A percentile compares a stretch with the other conserved stretches of the same genome.
Conservation (phyloP, 108 stramenopile species). For the Seminavis robusta region DNA sequence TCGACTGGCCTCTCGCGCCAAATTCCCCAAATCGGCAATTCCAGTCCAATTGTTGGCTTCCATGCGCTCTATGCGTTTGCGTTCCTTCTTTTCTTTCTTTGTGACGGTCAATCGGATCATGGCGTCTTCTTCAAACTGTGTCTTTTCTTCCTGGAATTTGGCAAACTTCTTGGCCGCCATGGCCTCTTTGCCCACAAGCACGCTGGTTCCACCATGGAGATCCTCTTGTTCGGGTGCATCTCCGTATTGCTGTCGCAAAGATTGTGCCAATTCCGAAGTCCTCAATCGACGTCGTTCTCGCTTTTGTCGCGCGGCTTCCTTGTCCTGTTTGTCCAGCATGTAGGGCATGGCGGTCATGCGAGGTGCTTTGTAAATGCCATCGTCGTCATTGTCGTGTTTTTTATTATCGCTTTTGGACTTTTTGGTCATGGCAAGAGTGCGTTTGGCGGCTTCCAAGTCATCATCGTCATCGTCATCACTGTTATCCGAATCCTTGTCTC, state of each 20-base stretch:
- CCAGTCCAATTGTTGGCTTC: constrained; percentile 76
- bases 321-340: constrained; percentile 48
- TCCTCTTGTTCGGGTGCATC: constrained; percentile 88
- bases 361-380: constrained; percentile 69
- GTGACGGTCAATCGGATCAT: constrained; percentile 76
- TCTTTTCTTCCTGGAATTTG: constrained; percentile 59
- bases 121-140: constrained; percentile 70
- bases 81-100: constrained; percentile 80
- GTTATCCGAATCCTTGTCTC: constrained; percentile 13
- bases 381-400: neutral
- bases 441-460: constrained; percentile 40
- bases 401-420: constrained; percentile 4
- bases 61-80: constrained; percentile 62
- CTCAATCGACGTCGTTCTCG: constrained; percentile 56
- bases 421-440: constrained; percentile 18
- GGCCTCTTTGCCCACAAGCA: constrained; percentile 58
- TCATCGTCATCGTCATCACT: constrained; percentile 19
- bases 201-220: constrained; percentile 66
- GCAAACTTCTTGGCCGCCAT: constrained; percentile 62
- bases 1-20: constrained; percentile 56
- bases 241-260: constrained; percentile 64
- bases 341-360: constrained; percentile 80
- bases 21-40: constrained; percentile 72
- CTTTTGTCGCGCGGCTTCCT: constrained; percentile 45
- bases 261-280: constrained; percentile 72